Evolutionary conservation across 805 yeast species (phyloP).

Genomic region (Wickerhamomyces subpelliculosus): DNA sequence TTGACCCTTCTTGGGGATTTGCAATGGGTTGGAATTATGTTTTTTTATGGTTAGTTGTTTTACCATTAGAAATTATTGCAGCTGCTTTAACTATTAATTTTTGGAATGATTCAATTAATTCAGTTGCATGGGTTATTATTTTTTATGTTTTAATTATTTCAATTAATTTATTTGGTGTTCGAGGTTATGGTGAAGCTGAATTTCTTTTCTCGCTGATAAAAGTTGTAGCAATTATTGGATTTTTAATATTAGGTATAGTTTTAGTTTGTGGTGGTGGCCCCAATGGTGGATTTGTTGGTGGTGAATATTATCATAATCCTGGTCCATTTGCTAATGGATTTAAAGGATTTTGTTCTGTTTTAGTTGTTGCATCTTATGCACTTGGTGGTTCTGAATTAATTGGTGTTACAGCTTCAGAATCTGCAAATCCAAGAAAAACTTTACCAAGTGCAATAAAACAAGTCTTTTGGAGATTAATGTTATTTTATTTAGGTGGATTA

Average conservation of each 20-base stretch:
- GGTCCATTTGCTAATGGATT: conserved; percentile 62
- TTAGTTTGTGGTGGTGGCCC: conserved; percentile 45
- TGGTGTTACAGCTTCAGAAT: conserved; percentile 45
- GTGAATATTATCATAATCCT: conserved; percentile 40
- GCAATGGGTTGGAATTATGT: conserved; percentile 55
- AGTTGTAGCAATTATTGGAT: conserved; percentile 42
- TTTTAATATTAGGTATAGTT: conserved; percentile 46
- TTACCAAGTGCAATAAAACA: conserved; percentile 48
- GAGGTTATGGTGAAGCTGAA: conserved; percentile 50
- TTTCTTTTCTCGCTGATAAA: conserved; percentile 42
- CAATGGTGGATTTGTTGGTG: conserved; percentile 35
- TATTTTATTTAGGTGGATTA: conserved; percentile 40
- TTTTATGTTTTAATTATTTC: conserved; percentile 41
- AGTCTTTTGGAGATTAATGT: conserved; percentile 47
- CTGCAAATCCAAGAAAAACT: conserved; percentile 38
- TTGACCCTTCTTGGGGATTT: conserved; percentile 57
- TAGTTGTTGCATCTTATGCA: conserved; percentile 49
- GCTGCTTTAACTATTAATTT: conserved; percentile 47
- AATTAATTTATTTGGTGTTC: conserved; percentile 49
- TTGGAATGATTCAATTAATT: conserved; percentile 39
- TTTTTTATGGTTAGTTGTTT: conserved; percentile 43
- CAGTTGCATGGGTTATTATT: conserved; percentile 43
- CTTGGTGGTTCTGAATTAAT: conserved; percentile 48
- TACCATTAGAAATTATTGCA: conserved; percentile 47
- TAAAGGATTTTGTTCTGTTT: conserved; percentile 47